Conservation (phyloP, 2,329 filamentous ascomycete species). For the Aspergillus spinulosporus region DNA sequence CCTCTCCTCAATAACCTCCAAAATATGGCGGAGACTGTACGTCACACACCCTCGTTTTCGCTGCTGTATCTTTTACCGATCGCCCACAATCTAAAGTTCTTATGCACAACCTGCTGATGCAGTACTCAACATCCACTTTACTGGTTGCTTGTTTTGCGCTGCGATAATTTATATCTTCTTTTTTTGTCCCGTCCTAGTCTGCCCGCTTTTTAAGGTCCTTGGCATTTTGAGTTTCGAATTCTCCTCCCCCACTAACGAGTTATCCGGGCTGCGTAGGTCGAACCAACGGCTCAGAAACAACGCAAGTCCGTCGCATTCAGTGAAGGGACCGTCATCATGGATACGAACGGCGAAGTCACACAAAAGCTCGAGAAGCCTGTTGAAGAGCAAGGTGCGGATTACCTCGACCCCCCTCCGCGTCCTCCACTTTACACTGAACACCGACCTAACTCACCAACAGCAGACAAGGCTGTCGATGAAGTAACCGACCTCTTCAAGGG, state of each 20-base stretch:
- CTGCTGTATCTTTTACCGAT: conserved; percentile 36
- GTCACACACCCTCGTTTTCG: conserved; percentile 37
- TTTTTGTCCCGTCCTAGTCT: conserved; percentile 2
- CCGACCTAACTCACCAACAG: conserved; percentile 26
- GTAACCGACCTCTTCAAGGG: conserved; percentile 68
- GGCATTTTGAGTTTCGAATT: conserved; percentile 9
- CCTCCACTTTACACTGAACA: not conserved
- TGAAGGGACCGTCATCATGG: conserved; percentile 82
- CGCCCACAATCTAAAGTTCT: conserved; percentile 39
- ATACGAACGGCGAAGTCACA: conserved; percentile 82
- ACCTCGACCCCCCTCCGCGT: not conserved
- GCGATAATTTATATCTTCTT: not conserved
- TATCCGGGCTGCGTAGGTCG: conserved; percentile 39
- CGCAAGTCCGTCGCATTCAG: conserved; percentile 95
- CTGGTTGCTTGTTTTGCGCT: conserved; percentile 16
- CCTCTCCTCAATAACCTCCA: conserved; percentile 11
- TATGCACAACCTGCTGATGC: conserved; percentile 28
- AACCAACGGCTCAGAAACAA: conserved; percentile 63
- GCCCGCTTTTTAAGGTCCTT: conserved; percentile 3
- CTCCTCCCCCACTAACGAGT: conserved; percentile 30
- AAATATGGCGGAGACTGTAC: conserved; percentile 47
- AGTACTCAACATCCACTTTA: conserved; percentile 22
- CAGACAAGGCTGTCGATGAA: conserved; percentile 62
- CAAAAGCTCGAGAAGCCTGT: conserved; percentile 72
- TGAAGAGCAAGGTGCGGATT: conserved; percentile 30